A percentile compares a stretch with the other conserved stretches of the same genome.
These are phyloP conservation scores for Debaryomyces robertsiae DNA, from an alignment of 1,139 yeast species.

Conservation along the genomic window DNA sequence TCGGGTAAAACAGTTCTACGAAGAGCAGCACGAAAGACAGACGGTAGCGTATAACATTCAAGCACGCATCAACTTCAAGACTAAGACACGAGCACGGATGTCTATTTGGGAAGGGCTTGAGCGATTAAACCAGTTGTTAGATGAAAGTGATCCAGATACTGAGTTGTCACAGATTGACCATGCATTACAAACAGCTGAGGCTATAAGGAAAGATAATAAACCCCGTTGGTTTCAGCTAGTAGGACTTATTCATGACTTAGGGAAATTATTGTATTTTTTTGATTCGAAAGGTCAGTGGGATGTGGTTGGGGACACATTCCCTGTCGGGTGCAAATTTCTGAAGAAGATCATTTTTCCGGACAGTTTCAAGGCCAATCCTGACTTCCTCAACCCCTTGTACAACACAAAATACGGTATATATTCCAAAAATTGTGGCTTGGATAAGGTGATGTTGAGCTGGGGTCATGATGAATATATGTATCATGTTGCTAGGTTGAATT, in stretches of 20 bases:
- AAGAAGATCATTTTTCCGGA: conserved; percentile 62
- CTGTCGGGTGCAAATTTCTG: conserved; percentile 70
- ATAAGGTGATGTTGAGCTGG: conserved; percentile 75
- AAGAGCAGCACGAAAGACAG: conserved; percentile 69
- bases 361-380: conserved; percentile 62
- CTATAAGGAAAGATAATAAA: conserved; percentile 64
- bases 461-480: conserved; percentile 82
- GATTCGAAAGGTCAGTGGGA: conserved; percentile 81
- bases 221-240: conserved; percentile 80
- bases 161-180: conserved; percentile 75
- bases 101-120: conserved; percentile 73
- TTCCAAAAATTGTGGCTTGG: conserved; percentile 65
- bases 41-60: conserved; percentile 74
- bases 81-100: conserved; percentile 66
- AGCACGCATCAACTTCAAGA: conserved; percentile 70
- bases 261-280: conserved; percentile 66
- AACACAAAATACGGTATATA: conserved; percentile 69
- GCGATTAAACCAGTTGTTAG: conserved; percentile 61
- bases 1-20: conserved; percentile 65
- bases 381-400: conserved; percentile 62
- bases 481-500: conserved; percentile 65
- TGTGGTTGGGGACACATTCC: conserved; percentile 80
- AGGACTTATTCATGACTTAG: conserved; percentile 71
- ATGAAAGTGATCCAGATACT: conserved; percentile 76
- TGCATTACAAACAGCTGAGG: conserved; percentile 77